Percentiles rank a stretch among this genome's conserved stretches.
Conservation (phyloP, 768 basidiomycete genomes). For the Ramaria sp. region DNA sequence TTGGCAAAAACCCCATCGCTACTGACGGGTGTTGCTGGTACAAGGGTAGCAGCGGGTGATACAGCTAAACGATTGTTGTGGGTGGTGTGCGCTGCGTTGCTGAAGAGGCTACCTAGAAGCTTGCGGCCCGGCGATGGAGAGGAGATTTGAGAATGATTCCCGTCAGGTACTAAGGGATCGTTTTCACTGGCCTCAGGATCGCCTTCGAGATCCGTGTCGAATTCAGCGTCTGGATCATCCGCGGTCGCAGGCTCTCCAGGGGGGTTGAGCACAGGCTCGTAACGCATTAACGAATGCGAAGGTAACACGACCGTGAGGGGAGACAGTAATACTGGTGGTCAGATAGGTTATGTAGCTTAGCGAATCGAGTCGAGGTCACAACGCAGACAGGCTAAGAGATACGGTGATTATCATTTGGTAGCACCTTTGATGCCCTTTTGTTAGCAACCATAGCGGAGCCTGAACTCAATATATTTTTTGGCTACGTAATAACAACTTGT, state of each 20-base stretch:
- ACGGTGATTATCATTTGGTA: background rate
- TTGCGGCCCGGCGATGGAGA: background rate
- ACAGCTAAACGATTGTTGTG: background rate
- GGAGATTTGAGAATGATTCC: background rate
- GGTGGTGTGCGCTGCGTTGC: background rate
- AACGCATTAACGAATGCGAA: background rate
- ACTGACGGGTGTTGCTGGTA: conserved; percentile 2
- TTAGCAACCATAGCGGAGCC: background rate
- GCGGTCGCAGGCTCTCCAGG: background rate
- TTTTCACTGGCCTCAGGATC: background rate
- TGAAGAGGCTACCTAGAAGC: background rate
- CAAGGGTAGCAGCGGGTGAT: background rate
- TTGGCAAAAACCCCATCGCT: conserved; percentile 10
- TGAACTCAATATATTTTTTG: background rate
- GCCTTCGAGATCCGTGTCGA: background rate
- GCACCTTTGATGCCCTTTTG: background rate
- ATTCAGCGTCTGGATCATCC: background rate
- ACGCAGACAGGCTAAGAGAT: background rate
- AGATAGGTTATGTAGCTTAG: too few species aligned
- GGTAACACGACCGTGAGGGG: background rate
- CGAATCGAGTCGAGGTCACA: background rate
- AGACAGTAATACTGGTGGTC: too few species aligned
- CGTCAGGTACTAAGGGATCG: background rate
- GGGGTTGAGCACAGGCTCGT: background rate
- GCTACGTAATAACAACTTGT: too few species aligned